These are phyloP conservation scores for Gypsophila paniculata DNA, from an alignment of 179 eudicot species.

Conservation along the genomic window DNA sequence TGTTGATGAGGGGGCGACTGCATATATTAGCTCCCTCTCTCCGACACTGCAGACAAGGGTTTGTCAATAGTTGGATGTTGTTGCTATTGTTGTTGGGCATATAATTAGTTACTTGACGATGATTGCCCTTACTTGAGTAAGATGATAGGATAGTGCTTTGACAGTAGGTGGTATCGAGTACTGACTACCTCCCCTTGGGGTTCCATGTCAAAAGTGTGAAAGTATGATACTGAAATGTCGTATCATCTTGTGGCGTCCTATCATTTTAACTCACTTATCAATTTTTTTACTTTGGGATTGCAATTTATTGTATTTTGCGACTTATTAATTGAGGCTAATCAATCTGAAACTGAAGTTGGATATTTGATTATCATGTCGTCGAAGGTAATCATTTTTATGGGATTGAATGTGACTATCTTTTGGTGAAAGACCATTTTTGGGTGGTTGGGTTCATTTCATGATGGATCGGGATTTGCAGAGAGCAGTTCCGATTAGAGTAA, in stretches of 20 bases:
- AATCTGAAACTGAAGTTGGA: too few relatives aligned
- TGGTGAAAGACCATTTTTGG: too few relatives aligned
- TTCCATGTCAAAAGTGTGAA: background rate
- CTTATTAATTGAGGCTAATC: background rate
- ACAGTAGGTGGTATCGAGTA: too few relatives aligned
- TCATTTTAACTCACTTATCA: background rate
- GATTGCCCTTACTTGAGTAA: background rate
- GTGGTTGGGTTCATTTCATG: slow-evolving; percentile 8
- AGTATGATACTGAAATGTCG: background rate
- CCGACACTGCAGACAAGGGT: too few relatives aligned
- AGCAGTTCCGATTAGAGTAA: slow-evolving; percentile 58
- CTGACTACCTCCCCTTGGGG: background rate
- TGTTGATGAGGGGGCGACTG: too few relatives aligned
- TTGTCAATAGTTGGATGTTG: too few relatives aligned
- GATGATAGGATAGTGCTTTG: background rate
- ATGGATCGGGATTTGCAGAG: slow-evolving; percentile 37
- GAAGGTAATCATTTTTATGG: background rate
- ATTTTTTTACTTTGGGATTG: background rate
- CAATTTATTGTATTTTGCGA: background rate
- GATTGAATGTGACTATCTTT: too few relatives aligned
- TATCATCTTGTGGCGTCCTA: background rate
- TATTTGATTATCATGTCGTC: background rate
- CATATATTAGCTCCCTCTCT: too few relatives aligned
- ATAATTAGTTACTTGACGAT: slow-evolving; percentile 7
- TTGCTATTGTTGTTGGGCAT: background rate